These are phyloP conservation scores for Pseudogymnoascus sp. DNA, from an alignment of 2,329 filamentous ascomycete species.

Conservation along the genomic window DNA sequence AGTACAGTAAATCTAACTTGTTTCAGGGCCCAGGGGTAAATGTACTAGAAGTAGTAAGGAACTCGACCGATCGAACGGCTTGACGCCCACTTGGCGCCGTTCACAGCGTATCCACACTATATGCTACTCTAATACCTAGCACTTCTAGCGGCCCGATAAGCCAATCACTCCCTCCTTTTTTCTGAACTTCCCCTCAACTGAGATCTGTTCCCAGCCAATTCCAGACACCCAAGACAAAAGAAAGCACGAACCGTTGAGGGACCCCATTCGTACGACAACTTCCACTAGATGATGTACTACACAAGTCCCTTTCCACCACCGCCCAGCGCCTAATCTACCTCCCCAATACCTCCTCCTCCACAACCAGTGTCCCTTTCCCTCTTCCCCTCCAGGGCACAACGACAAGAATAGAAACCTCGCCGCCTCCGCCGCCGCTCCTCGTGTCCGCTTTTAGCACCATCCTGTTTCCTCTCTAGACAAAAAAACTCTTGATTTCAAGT, in stretches of 20 bases:
- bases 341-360: not conserved
- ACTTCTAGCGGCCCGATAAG: not conserved
- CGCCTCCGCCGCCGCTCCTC: not conserved
- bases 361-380: not conserved
- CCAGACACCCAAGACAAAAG: not conserved
- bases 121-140: not conserved
- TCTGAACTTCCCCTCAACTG: not conserved
- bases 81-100: not conserved
- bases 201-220: not conserved
- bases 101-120: not conserved
- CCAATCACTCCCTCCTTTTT: not conserved
- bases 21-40: not conserved
- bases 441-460: not conserved
- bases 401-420: not conserved
- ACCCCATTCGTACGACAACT: not conserved
- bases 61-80: not conserved
- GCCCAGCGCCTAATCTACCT: no score
- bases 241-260: not conserved
- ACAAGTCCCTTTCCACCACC: not conserved
- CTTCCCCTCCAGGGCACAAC: not conserved
- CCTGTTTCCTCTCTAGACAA: not conserved
- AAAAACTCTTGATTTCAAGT: not conserved
- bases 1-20: not conserved
- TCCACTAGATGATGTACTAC: not conserved
- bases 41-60: not conserved